Evolutionary conservation across 805 yeast species (phyloP).

Genomic region (Candida quercuum): DNA sequence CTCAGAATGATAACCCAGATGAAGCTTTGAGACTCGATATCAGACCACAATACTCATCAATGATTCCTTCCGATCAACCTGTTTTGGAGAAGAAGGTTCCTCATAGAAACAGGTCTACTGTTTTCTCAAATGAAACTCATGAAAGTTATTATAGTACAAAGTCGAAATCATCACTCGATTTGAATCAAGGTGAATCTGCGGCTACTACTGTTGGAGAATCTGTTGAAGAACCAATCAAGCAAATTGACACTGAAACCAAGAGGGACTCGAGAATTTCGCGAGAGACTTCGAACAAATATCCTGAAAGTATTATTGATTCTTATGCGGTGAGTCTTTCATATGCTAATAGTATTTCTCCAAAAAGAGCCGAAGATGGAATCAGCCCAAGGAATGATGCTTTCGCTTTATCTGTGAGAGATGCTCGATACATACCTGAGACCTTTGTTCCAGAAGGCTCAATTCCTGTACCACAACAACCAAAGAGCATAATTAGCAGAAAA

Average conservation of each 20-base stretch:
- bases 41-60: no score
- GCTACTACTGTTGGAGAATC: no score
- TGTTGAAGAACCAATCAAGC: neutral
- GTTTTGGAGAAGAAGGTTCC: neutral
- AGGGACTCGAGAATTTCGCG: neutral
- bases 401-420: slow-evolving; percentile 9
- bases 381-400: slow-evolving; percentile 1
- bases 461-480: slow-evolving; percentile 18
- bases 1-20: neutral
- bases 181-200: neutral
- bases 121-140: slow-evolving; percentile 2
- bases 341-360: slow-evolving; percentile 1
- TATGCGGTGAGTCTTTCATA: no score
- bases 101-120: neutral
- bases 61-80: no score
- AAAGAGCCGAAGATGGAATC: slow-evolving; percentile 1
- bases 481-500: slow-evolving; percentile 11
- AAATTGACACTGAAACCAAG: neutral
- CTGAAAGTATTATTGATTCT: slow-evolving; percentile 22
- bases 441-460: slow-evolving; percentile 7
- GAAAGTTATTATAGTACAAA: slow-evolving; percentile 3
- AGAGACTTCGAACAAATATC: slow-evolving; percentile 5
- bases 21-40: no score
- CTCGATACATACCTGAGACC: slow-evolving; percentile 18
- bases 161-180: neutral